Base-by-base conservation (phyloP, 1,139 yeast species). In the Nakaseomyces glabratus region DNA sequence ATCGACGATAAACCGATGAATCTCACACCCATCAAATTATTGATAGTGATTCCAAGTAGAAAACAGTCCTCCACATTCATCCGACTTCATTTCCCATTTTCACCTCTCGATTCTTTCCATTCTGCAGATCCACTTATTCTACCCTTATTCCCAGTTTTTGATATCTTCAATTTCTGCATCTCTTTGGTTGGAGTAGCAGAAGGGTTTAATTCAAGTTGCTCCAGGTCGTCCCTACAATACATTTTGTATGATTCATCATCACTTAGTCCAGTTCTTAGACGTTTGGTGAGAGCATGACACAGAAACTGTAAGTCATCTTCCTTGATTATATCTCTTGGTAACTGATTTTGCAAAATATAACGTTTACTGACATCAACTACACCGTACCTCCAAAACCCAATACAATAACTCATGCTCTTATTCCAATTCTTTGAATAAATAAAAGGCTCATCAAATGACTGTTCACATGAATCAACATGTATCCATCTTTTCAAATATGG, bases 381-480 rank as follows among this genome's bases (percentile, higher is more conserved):
- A 24, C 84, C 85, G 26, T 65, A 65, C 22, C 63, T 65, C 28
- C 76, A 70, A 39, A 81, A 68, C 0, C 82, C 96, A 38, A 88
- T 60, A 3, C 77, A 82, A 60, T 82, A 84, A 35, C 94, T 80
- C 97, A 88, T 88, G 42, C 72, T 72, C 61, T 88, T 88, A 25
- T 93, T 94, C 97, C 97, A 88, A 31, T 93, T 93, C 25, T 70
- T 67, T 33, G 78, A 71, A 50, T 88, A 88, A 19, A 86, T 61
- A 23, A 64, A 56, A 0, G 97, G 96, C 44, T 82, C 75, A 54
- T 88, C 95, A 58, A 68, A 84, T 0, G 85, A 77, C 26, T 76
- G 80, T 49, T 88, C 98, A 54, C 97, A 88, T 4, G 88, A 74
- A 49, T 88, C 98, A 18, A 82, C 64, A 56, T 88, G 97, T 18